These are phyloP conservation scores for Lizonia empirigonia DNA, from an alignment of 2,329 filamentous ascomycete species.

Conservation along the genomic window DNA sequence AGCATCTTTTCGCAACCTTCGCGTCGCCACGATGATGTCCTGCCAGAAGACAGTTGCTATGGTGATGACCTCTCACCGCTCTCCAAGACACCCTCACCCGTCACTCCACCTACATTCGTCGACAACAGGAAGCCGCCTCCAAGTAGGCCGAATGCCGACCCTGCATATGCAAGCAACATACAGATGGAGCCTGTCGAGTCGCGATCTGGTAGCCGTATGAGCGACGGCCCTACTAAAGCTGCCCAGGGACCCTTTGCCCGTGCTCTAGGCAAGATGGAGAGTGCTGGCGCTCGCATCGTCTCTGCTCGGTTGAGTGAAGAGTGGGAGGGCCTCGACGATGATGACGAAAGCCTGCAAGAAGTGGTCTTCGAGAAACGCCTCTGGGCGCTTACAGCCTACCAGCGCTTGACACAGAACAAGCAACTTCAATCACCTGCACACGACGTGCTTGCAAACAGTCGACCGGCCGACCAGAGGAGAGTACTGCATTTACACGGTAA, in stretches of 20 bases:
- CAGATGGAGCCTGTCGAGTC: constrained; percentile 29
- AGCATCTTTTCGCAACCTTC: constrained; percentile 29
- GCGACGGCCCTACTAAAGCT: constrained; percentile 25
- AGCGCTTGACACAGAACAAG: constrained; percentile 36
- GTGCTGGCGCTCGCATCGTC: constrained; percentile 33
- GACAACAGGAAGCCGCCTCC: constrained; percentile 10
- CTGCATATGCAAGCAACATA: constrained; percentile 21
- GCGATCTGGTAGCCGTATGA: constrained; percentile 28
- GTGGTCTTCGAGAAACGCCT: constrained; percentile 37
- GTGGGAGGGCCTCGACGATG: constrained; percentile 35
- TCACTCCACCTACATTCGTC: constrained; percentile 12
- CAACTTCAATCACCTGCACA: constrained; percentile 35
- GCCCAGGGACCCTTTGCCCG: constrained; percentile 30
- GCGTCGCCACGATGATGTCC: constrained; percentile 22
- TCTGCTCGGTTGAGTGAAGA: constrained; percentile 34
- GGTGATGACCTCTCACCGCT: constrained; percentile 7
- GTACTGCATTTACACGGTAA: constrained; percentile 36
- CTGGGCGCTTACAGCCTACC: constrained; percentile 35
- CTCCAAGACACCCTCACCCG: constrained; percentile 10
- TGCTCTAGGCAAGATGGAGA: constrained; percentile 35
- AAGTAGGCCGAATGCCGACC: constrained; percentile 7
- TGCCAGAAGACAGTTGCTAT: constrained; percentile 23
- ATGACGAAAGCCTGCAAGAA: constrained; percentile 34
- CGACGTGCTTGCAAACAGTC: constrained; percentile 28
- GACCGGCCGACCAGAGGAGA: constrained; percentile 29